phyloP scores from a whole-genome alignment of 129 eudicot genomes.

The Saposhnikovia divaricata region DNA sequence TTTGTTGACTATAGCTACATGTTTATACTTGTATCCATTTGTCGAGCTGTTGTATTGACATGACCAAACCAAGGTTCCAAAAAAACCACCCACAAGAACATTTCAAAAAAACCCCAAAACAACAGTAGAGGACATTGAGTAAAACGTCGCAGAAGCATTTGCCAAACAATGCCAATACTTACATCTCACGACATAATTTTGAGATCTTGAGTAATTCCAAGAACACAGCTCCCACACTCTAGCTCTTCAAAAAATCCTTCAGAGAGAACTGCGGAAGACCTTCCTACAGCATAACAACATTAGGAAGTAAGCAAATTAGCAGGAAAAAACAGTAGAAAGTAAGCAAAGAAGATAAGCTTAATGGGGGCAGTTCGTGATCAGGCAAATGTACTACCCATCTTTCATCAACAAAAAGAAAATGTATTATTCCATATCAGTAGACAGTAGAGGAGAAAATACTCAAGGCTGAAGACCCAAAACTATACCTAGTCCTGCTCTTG shows the following conservation, averaged over 20 bases:
- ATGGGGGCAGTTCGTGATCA: neutral
- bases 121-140: neutral
- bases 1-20: neutral
- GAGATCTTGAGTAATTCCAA: neutral
- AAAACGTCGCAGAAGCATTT: neutral
- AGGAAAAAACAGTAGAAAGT: neutral
- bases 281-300: conserved; percentile 33
- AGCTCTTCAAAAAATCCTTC: conserved; percentile 64
- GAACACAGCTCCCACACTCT: neutral
- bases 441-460: neutral
- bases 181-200: conserved; percentile 1
- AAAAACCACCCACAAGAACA: neutral
- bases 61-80: neutral
- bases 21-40: conserved; percentile 1
- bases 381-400: neutral
- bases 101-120: neutral
- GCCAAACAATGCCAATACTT: neutral
- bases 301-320: neutral
- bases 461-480: neutral
- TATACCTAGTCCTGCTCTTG: neutral
- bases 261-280: conserved; percentile 41
- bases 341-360: neutral
- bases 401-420: neutral
- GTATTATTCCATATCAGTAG: neutral
- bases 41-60: neutral